Conservation (phyloP, 176 grass and related monocot species). For the Lolium multiflorum region DNA sequence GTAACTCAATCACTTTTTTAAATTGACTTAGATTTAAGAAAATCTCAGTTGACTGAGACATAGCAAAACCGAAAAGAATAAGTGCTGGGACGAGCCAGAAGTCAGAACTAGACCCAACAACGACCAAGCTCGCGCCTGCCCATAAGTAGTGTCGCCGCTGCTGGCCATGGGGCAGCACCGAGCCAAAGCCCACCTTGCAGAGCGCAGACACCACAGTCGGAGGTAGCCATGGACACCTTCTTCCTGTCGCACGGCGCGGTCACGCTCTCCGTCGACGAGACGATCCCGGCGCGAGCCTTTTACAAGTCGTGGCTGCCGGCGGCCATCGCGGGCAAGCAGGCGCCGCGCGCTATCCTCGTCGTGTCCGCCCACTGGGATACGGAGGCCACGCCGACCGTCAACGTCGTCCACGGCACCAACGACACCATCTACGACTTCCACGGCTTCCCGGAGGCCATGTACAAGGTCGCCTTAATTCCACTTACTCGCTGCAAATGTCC, state of each 20-base stretch:
- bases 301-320: conserved; percentile 69
- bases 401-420: conserved; percentile 55
- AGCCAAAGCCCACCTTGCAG: not conserved
- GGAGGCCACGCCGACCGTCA: conserved; percentile 45
- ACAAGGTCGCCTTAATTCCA: conserved; percentile 51
- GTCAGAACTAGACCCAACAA: not conserved
- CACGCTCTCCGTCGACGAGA: conserved; percentile 65
- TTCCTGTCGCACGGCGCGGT: conserved; percentile 85
- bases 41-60: no score
- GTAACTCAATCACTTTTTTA: no score
- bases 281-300: conserved; percentile 67
- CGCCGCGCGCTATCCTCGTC: conserved; percentile 66
- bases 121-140: not conserved
- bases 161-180: not conserved
- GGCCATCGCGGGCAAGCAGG: conserved; percentile 37
- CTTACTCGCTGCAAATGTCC: not conserved
- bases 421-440: conserved; percentile 75
- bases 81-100: not conserved
- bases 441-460: conserved; percentile 73
- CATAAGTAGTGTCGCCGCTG: not conserved
- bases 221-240: conserved; percentile 69
- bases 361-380: conserved; percentile 91
- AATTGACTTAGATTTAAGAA: no score
- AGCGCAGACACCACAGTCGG: not conserved
- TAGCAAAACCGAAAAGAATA: no score